Evolutionary conservation across 768 basidiomycete genomes (phyloP).

Genomic region (Phlebiopsis gigantea): DNA sequence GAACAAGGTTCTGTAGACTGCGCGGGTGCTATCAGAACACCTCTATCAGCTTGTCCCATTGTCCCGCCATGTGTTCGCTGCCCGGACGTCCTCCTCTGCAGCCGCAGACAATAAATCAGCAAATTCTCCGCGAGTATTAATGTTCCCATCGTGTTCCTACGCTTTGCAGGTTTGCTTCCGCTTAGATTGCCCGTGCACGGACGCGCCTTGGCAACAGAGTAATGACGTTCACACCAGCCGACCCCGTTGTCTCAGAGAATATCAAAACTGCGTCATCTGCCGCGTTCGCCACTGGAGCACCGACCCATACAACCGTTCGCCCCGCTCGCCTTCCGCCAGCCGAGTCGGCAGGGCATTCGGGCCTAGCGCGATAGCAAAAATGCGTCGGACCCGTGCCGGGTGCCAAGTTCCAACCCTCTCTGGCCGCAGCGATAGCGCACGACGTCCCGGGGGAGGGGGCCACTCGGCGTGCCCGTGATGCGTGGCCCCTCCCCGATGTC

Average conservation of each 20-base stretch:
- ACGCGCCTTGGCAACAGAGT: not conserved
- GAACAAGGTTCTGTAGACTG: not conserved
- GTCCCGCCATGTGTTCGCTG: not conserved
- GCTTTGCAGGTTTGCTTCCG: not conserved
- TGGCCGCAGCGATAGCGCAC: not conserved
- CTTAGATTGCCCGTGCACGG: not conserved
- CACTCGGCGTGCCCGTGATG: not conserved
- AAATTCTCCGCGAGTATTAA: not conserved
- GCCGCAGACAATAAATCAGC: not conserved
- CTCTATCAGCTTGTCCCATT: conserved; percentile 3
- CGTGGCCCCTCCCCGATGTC: not conserved
- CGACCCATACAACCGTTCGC: not conserved
- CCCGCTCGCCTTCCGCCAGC: no score
- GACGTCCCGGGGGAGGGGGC: not conserved
- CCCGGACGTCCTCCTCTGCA: not conserved
- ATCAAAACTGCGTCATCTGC: no score
- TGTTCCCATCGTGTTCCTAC: no score
- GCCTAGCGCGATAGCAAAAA: not conserved
- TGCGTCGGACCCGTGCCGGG: not conserved
- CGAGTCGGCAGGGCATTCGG: not conserved
- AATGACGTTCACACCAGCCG: not conserved
- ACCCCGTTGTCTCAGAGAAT: not conserved
- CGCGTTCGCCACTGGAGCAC: not conserved
- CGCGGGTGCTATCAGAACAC: conserved; percentile 9
- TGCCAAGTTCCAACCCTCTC: not conserved